These are phyloP conservation scores for Flaveria trinervia DNA, from an alignment of 129 eudicot species.

Conservation along the genomic window DNA sequence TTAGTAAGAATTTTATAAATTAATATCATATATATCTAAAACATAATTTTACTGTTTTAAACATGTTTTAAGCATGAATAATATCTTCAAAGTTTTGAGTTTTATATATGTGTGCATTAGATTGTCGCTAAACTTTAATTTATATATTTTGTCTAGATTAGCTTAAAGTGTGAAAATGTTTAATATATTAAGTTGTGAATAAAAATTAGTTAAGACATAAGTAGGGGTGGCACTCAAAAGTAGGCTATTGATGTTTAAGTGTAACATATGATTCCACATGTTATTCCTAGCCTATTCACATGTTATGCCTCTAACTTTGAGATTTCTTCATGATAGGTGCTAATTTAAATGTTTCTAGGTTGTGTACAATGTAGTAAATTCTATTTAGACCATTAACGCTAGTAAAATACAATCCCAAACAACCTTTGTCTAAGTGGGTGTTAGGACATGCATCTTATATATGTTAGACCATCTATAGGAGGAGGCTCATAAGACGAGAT, in stretches of 20 bases:
- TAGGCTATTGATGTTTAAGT: too few species aligned
- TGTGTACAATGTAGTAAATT: too few species aligned
- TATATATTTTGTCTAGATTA: background rate
- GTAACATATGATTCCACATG: background rate
- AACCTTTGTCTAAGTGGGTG: too few species aligned
- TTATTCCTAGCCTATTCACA: background rate
- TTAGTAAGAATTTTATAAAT: background rate
- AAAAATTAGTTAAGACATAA: too few species aligned
- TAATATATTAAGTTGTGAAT: background rate
- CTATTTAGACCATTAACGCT: too few species aligned
- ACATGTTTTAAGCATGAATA: background rate
- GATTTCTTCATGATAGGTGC: too few species aligned
- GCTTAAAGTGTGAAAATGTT: background rate
- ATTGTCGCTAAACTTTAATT: background rate
- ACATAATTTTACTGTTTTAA: background rate
- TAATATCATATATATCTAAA: background rate
- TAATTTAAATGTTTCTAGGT: too few species aligned
- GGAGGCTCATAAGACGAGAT: too few species aligned
- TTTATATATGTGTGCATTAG: background rate
- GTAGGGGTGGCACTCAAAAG: background rate
- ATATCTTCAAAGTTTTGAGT: background rate
- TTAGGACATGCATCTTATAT: too few species aligned
- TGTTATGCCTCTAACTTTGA: too few species aligned
- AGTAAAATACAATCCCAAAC: too few species aligned
- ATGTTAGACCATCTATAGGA: too few species aligned